Conservation (phyloP, 805 yeast species). For the Candida manassasensis region DNA sequence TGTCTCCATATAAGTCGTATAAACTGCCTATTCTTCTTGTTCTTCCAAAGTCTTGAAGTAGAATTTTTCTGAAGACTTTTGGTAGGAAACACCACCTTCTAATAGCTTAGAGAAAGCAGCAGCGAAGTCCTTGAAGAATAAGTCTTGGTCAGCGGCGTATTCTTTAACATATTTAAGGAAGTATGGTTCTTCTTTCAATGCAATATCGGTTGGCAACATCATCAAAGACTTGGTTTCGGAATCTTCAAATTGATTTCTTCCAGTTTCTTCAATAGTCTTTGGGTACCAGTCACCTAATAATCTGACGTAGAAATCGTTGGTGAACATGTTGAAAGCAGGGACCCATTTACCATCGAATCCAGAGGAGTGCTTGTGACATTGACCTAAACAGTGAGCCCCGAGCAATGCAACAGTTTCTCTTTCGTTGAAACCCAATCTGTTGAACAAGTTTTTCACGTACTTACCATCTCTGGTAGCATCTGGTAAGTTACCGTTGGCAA, state of each 20-base stretch:
- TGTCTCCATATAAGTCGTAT: background rate
- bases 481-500: conserved; percentile 70
- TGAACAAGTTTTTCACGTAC: conserved; percentile 62
- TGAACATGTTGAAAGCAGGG: conserved; percentile 35
- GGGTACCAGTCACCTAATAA: conserved; percentile 53
- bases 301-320: conserved; percentile 35
- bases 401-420: conserved; percentile 38
- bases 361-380: conserved; percentile 33
- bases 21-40: conserved; percentile 35
- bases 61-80: conserved; percentile 40
- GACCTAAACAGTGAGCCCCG: conserved; percentile 41
- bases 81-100: conserved; percentile 47
- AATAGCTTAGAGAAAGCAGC: conserved; percentile 42
- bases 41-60: conserved; percentile 67
- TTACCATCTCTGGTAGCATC: conserved; percentile 61
- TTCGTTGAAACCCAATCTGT: conserved; percentile 45
- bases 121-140: conserved; percentile 48
- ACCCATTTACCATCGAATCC: conserved; percentile 46
- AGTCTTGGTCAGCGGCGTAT: conserved; percentile 46
- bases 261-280: conserved; percentile 30
- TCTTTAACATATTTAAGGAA: conserved; percentile 43
- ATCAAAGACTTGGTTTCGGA: conserved; percentile 36
- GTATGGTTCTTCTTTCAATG: conserved; percentile 42
- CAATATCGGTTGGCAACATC: conserved; percentile 61
- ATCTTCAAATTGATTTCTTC: conserved; percentile 38